Evolutionary conservation across 106 monocot genomes (phyloP), one percentile per base, ranked within the genome.

Genomic region (Dendrobium huoshanense): DNA sequence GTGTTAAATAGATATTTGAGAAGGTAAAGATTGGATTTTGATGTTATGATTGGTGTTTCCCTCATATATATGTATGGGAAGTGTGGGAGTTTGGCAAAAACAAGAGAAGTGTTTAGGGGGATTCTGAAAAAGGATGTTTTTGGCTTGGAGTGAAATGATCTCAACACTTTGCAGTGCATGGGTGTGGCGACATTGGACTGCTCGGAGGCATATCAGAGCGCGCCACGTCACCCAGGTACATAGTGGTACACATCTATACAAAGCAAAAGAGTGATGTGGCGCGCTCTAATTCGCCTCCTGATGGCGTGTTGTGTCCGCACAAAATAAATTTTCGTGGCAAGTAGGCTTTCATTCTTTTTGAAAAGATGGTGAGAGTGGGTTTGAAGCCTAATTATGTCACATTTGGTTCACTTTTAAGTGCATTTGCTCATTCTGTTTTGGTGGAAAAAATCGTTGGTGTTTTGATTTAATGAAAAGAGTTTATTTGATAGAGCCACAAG

Each of bases 61-160:
- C 74, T 95, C 19, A 58, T 90, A 1, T 90, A 95, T 81, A 80
- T 95, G 44, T 85, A 87, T 75, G 83, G 85, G n/a, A 95, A 92
- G 43, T 88, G 91, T 68, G 92, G 91, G 18, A 72, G 73, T 24
- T 84, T 90, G 48, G 87, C 87, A 4, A 75, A 55, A 54, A 90
- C 95, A 4, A 88, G 79, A 33, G 59, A 87, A 73, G 80, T 87
- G 7, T 95, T 90, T 59, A 9, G 27, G 40, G 78, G 51, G 4
- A 56, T 92, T 65, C 59, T 47, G 19, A 81, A 31, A 44, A 83
- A 82, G 67, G 95, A 95, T 84, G 18, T 90, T 29, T 88, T 95
- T 31, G 41, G 85, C 95, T 13, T 95, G 85, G 47, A 92, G 88
- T 58, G 88, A 91, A 6, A 95, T 95, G 88, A 95, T 95, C 8